These are phyloP conservation scores for Arachis stenosperma DNA, from an alignment of 306 rosid genomes.

Conservation along the genomic window DNA sequence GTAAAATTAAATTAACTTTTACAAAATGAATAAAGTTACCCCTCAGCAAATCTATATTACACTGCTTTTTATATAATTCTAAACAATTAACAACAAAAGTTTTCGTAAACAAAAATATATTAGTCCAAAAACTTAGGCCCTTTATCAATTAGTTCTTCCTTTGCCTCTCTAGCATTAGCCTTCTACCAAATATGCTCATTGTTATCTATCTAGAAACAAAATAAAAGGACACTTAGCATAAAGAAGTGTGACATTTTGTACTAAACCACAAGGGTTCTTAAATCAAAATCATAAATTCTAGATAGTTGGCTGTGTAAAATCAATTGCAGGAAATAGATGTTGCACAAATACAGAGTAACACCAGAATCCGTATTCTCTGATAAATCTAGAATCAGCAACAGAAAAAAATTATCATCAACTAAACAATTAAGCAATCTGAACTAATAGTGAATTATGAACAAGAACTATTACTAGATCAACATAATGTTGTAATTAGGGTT, in stretches of 20 bases:
- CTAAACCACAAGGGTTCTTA: slow-evolving; percentile 3
- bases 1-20: neutral
- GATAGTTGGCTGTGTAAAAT: slow-evolving; percentile 71
- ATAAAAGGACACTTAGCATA: slow-evolving; percentile 10
- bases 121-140: slow-evolving; percentile 70
- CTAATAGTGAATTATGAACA: neutral
- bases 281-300: neutral
- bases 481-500: neutral
- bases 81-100: slow-evolving; percentile 16
- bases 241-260: slow-evolving; percentile 24
- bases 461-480: slow-evolving; percentile 8
- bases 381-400: slow-evolving; percentile 25
- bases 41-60: slow-evolving; percentile 10
- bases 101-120: slow-evolving; percentile 37
- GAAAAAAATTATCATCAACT: neutral
- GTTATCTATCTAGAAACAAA: slow-evolving; percentile 60
- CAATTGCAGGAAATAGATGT: slow-evolving; percentile 74
- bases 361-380: slow-evolving; percentile 55
- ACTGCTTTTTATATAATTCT: slow-evolving; percentile 4
- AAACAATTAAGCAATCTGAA: neutral
- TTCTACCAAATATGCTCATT: slow-evolving; percentile 69
- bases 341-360: slow-evolving; percentile 47
- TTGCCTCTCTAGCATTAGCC: slow-evolving; percentile 66
- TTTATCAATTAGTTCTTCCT: slow-evolving; percentile 63
- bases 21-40: neutral